phyloP scores from a whole-genome alignment of 164 flowering plant species.

The Annona cherimola region DNA sequence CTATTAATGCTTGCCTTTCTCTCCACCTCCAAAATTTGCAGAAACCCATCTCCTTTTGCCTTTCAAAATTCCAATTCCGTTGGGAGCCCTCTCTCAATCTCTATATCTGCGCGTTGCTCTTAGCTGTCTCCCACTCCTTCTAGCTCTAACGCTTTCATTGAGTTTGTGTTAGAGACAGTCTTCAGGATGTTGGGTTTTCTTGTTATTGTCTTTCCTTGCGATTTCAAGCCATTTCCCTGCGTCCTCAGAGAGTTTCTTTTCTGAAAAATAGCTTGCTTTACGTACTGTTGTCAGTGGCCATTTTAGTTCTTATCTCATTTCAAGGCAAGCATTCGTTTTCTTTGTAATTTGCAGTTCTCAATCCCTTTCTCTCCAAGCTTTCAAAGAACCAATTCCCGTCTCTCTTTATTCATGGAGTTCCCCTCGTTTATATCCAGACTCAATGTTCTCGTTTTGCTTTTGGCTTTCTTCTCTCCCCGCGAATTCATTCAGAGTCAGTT shows the following conservation, averaged over 20 bases:
- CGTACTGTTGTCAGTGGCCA: background rate
- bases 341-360: background rate
- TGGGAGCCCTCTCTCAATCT: background rate
- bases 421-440: slow-evolving; percentile 17
- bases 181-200: too few species aligned
- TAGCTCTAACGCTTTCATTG: too few species aligned
- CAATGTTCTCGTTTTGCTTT: slow-evolving; percentile 19
- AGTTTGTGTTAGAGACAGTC: too few species aligned
- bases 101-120: background rate
- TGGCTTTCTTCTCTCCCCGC: slow-evolving; percentile 22
- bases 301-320: background rate
- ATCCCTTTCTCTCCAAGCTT: background rate
- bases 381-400: background rate
- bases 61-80: background rate
- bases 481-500: slow-evolving; percentile 31
- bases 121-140: background rate
- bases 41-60: background rate
- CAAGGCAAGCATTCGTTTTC: too few species aligned
- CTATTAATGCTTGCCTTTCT: slow-evolving; percentile 16
- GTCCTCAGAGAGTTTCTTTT: too few species aligned
- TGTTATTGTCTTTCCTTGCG: too few species aligned
- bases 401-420: slow-evolving; percentile 19
- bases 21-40: slow-evolving; percentile 17
- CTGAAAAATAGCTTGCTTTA: too few species aligned
- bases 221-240: background rate